Conservation (phyloP, 192 early-diverging fungal genomes). For the Coemansia pectinata region DNA sequence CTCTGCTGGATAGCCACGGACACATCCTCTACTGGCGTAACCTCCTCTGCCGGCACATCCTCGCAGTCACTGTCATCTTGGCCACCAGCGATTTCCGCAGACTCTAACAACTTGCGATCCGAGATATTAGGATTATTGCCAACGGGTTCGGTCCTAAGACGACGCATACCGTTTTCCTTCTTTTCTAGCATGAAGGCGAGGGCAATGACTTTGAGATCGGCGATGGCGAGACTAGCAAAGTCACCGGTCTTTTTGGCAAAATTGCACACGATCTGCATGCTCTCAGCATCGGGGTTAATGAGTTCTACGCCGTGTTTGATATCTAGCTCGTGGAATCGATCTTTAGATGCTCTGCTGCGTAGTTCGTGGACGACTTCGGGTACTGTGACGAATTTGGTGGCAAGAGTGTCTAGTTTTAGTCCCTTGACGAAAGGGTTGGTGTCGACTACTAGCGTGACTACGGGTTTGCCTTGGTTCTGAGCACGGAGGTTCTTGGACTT, state of each 20-base stretch:
- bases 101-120: conserved; percentile 26
- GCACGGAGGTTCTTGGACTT: conserved; percentile 6
- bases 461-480: conserved; percentile 50
- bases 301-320: conserved; percentile 25
- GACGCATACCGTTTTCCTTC: conserved; percentile 68
- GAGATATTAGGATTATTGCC: conserved; percentile 31
- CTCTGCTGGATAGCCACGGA: not conserved
- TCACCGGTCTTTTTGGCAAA: conserved; percentile 94
- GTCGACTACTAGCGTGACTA: conserved; percentile 66
- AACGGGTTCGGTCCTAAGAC: conserved; percentile 69
- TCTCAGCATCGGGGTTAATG: conserved; percentile 34
- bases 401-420: conserved; percentile 59
- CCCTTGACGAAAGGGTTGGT: conserved; percentile 75
- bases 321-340: conserved; percentile 43
- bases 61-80: not conserved
- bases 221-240: conserved; percentile 71
- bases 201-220: conserved; percentile 90
- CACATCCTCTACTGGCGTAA: not conserved
- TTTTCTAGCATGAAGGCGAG: conserved; percentile 86
- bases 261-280: conserved; percentile 63
- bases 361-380: conserved; percentile 88
- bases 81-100: conserved; percentile 5
- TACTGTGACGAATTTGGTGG: conserved; percentile 76
- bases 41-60: conserved; percentile 3
- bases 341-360: conserved; percentile 69